phyloP scores from a whole-genome alignment of 805 yeast genomes.

The Yarrowia divulgata region DNA sequence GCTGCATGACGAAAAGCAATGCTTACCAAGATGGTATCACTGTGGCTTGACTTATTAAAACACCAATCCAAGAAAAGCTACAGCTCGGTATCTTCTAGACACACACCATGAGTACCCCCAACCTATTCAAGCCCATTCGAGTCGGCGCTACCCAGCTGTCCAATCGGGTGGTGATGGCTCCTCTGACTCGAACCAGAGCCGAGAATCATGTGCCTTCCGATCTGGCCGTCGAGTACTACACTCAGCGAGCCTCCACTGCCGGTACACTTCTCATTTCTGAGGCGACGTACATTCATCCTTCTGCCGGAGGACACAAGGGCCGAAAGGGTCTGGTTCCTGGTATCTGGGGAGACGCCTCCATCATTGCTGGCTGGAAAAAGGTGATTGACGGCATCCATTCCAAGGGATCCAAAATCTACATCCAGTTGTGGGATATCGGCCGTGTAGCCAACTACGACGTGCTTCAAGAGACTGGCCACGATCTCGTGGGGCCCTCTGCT shows the following conservation, averaged over 20 bases:
- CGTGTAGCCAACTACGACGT: constrained; percentile 46
- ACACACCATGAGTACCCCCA: background rate
- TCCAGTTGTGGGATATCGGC: constrained; percentile 58
- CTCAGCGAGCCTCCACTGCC: constrained; percentile 60
- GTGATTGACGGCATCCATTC: constrained; percentile 56
- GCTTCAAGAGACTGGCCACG: constrained; percentile 11
- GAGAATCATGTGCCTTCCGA: constrained; percentile 54
- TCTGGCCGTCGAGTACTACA: constrained; percentile 59
- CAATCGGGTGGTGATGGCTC: constrained; percentile 58
- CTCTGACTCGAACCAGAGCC: constrained; percentile 59
- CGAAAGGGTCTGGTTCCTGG: constrained; percentile 50
- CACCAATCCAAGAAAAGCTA: too few species aligned
- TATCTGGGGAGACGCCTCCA: constrained; percentile 76
- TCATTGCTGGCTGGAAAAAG: constrained; percentile 75
- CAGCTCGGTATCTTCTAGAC: too few species aligned
- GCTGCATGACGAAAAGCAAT: background rate
- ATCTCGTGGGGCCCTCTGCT: constrained; percentile 25
- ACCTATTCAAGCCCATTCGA: constrained; percentile 50
- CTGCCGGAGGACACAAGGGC: constrained; percentile 17
- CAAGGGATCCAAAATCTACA: constrained; percentile 51
- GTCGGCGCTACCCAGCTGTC: constrained; percentile 50
- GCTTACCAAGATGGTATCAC: background rate
- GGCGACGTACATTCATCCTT: constrained; percentile 54
- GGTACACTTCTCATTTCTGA: constrained; percentile 69
- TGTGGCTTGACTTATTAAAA: background rate